Percentiles rank a stretch among this genome's conserved stretches.
Evolutionary conservation across 2,329 filamentous ascomycete genomes (phyloP).

Genomic region (Pyricularia sp.): DNA sequence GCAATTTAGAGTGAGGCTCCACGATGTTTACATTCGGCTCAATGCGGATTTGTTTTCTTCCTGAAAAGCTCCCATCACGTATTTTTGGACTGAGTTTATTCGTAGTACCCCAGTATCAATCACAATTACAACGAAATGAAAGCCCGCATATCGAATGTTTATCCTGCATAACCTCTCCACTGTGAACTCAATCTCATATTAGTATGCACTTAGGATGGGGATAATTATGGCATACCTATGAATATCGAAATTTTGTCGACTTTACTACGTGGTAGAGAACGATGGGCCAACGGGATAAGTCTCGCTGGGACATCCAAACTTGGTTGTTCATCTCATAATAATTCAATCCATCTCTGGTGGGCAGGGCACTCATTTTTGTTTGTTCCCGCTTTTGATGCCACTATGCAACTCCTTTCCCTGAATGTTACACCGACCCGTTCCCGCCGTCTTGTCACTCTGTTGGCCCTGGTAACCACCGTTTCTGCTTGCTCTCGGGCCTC

Average conservation of each 20-base stretch:
- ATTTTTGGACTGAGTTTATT: not conserved
- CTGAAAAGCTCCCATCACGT: not conserved
- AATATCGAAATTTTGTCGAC: not conserved
- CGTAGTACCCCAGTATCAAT: not conserved
- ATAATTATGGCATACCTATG: not conserved
- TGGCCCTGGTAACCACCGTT: not conserved
- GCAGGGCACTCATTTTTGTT: not conserved
- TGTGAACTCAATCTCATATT: not conserved
- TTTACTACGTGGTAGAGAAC: not conserved
- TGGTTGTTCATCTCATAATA: not conserved
- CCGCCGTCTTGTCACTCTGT: not conserved
- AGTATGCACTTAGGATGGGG: not conserved
- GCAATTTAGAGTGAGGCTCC: not conserved
- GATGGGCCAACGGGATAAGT: not conserved
- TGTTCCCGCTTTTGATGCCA: not conserved
- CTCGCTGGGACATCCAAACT: not conserved
- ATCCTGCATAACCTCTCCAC: not conserved
- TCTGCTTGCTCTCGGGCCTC: not conserved
- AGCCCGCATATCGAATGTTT: not conserved
- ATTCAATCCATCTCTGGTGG: not conserved
- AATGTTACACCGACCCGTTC: not conserved
- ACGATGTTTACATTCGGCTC: not conserved
- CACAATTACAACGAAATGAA: not conserved
- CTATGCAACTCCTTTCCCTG: not conserved
- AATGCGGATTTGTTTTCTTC: not conserved